A percentile compares a stretch with the other conserved stretches of the same genome.
Conservation (phyloP, 352 stramenopile species). For the Pythium folliculosum region DNA sequence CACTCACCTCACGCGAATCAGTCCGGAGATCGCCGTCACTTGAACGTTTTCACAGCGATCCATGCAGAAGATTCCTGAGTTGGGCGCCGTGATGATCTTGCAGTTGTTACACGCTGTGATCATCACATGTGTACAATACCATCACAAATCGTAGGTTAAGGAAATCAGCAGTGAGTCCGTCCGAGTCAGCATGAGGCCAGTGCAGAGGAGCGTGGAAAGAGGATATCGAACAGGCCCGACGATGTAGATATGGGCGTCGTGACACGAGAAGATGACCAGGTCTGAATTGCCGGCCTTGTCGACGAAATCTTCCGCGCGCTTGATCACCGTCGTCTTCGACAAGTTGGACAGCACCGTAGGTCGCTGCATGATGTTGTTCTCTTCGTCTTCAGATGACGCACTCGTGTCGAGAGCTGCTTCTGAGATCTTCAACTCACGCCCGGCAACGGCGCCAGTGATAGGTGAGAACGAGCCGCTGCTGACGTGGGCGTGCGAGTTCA, state of each 20-base stretch:
- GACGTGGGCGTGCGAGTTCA: constrained; percentile 27
- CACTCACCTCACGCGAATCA: constrained; percentile 81
- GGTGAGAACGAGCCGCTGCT: constrained; percentile 28
- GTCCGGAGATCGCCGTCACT: constrained; percentile 84
- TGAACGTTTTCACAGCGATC: constrained; percentile 95
- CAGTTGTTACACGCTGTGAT: constrained; percentile 95
- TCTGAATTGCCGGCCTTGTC: constrained; percentile 50
- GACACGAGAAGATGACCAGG: constrained; percentile 90
- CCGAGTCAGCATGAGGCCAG: not conserved
- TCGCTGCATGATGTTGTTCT: constrained; percentile 25
- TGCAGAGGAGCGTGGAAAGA: constrained; percentile 28
- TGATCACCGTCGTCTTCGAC: constrained; percentile 80
- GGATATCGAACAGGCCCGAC: constrained; percentile 92
- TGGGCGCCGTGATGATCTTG: constrained; percentile 95
- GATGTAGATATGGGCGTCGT: constrained; percentile 94
- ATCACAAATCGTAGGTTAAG: constrained; percentile 51
- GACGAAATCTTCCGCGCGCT: constrained; percentile 64
- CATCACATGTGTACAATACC: constrained; percentile 80
- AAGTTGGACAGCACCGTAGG: constrained; percentile 65
- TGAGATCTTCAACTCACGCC: constrained; percentile 12
- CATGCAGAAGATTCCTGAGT: constrained; percentile 90
- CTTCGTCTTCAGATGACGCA: constrained; percentile 14
- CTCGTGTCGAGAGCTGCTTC: constrained; percentile 1
- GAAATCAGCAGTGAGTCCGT: constrained; percentile 20
- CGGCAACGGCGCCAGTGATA: not conserved